These are phyloP conservation scores for Plasmodium fragile DNA, from an alignment of 169 alveolate species.

Conservation along the genomic window DNA sequence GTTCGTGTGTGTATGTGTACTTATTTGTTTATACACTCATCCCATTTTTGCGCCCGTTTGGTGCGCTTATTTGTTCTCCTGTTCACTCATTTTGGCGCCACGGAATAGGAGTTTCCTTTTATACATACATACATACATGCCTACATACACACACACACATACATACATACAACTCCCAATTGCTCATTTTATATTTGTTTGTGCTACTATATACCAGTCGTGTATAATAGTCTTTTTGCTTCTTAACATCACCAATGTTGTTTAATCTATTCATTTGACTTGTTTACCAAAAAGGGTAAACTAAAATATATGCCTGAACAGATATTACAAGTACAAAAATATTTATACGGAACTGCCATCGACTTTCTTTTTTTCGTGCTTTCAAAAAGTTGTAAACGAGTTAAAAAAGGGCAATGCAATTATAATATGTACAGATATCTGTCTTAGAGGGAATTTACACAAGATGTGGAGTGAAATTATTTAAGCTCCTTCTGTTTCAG, in stretches of 20 bases:
- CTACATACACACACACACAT: neutral
- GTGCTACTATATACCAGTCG: neutral
- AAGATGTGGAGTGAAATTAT: neutral
- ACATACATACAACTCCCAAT: neutral
- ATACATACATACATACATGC: neutral
- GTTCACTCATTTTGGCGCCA: neutral
- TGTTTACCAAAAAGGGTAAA: neutral
- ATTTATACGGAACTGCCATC: neutral
- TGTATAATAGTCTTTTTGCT: neutral
- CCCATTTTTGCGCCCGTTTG: neutral
- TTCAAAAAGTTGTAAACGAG: neutral
- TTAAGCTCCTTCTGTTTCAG: neutral
- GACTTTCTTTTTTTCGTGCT: neutral
- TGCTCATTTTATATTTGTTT: neutral
- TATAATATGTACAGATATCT: neutral
- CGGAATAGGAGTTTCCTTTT: neutral
- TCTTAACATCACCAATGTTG: neutral
- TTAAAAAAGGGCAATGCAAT: neutral
- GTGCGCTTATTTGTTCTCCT: neutral
- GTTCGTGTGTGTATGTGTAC: neutral
- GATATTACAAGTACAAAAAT: neutral
- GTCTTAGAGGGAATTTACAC: neutral
- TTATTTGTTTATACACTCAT: neutral
- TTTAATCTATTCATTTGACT: neutral
- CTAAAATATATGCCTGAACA: neutral